phyloP scores from a whole-genome alignment of 179 eudicot species.

The Spergularia azorica region DNA sequence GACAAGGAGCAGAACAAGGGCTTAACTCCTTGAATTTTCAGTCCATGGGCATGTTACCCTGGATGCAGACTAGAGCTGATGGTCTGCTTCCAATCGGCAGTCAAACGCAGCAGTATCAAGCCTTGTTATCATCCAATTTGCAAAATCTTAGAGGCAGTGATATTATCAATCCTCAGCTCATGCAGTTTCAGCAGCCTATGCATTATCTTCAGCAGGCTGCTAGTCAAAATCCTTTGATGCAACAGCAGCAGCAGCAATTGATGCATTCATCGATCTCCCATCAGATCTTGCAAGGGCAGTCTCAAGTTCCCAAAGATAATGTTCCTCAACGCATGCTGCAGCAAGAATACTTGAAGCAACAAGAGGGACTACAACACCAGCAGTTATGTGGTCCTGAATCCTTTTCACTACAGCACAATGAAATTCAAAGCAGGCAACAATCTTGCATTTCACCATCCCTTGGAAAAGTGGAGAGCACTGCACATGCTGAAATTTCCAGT shows the following conservation, averaged over 20 bases:
- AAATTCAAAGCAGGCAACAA: conserved; percentile 66
- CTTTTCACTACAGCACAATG: conserved; percentile 52
- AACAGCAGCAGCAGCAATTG: conserved; percentile 52
- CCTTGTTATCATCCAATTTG: conserved; percentile 75
- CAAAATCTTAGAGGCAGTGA: conserved; percentile 71
- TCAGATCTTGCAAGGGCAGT: conserved; percentile 60
- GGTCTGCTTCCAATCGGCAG: conserved; percentile 40
- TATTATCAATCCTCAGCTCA: conserved; percentile 59
- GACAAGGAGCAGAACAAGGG: conserved; percentile 76
- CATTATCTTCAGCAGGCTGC: conserved; percentile 68
- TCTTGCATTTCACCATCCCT: conserved; percentile 48
- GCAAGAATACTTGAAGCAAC: conserved; percentile 48
- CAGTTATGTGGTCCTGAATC: conserved; percentile 57
- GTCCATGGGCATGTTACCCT: conserved; percentile 73
- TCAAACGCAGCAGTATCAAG: conserved; percentile 76
- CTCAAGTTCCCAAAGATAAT: conserved; percentile 51
- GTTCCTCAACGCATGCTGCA: conserved; percentile 34
- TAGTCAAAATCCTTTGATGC: conserved; percentile 52
- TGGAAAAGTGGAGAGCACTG: conserved; percentile 49
- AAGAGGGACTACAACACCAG: conserved; percentile 42
- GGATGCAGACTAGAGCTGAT: conserved; percentile 86
- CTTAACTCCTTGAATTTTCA: conserved; percentile 73
- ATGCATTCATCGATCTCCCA: conserved; percentile 57
- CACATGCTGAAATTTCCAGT: conserved; percentile 43
- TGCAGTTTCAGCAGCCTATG: conserved; percentile 85